A percentile compares a stretch with the other conserved stretches of the same genome.
Evolutionary conservation across 768 basidiomycete species (phyloP).

Genomic region (Tulasnella sp.): DNA sequence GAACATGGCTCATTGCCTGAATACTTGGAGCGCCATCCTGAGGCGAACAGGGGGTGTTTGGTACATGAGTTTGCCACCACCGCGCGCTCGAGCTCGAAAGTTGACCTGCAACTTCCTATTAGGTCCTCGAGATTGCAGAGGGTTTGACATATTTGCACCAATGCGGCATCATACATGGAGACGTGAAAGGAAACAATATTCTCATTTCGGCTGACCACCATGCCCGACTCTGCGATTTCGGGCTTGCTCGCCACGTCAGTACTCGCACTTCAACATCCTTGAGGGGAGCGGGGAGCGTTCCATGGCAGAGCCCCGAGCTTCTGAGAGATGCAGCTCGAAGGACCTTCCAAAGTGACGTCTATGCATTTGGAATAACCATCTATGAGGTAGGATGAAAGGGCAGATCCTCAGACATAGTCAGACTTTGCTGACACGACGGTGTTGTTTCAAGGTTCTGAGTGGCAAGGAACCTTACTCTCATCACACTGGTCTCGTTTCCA

Average conservation of each 20-base stretch:
- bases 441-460: neutral
- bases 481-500: neutral
- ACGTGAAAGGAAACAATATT: conserved; percentile 14
- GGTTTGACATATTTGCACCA: conserved; percentile 6
- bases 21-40: neutral
- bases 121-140: conserved; percentile 5
- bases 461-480: neutral
- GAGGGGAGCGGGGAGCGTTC: neutral
- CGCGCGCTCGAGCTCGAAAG: no score
- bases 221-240: conserved; percentile 18
- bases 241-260: neutral
- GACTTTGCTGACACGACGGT: neutral
- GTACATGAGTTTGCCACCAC: neutral
- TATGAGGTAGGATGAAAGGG: neutral
- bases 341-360: neutral
- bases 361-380: conserved; percentile 5
- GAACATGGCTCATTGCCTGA: neutral
- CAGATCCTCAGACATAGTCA: no score
- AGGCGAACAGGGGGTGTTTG: neutral
- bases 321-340: neutral
- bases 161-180: conserved; percentile 4
- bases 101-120: no score
- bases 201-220: neutral
- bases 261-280: neutral
- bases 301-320: neutral